A percentile compares a stretch with the other conserved stretches of the same genome.
phyloP scores from a whole-genome alignment of 345 rosid species.

The Jatropha curcas region DNA sequence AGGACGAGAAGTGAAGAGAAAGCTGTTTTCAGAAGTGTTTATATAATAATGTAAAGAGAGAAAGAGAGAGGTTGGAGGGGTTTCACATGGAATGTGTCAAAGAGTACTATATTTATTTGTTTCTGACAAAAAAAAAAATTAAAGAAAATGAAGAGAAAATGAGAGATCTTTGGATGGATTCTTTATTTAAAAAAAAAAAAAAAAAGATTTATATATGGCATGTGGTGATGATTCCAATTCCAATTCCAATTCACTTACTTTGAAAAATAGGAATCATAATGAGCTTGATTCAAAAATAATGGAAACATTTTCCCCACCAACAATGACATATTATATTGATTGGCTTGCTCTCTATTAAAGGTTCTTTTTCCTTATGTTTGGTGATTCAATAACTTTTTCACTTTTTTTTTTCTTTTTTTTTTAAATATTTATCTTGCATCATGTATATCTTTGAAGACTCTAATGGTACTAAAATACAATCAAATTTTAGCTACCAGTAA shows the following conservation, averaged over 20 bases:
- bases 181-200: too few relatives aligned
- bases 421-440: too few relatives aligned
- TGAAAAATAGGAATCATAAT: conserved; percentile 30
- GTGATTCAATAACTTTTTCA: neutral
- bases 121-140: neutral
- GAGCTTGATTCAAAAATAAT: conserved; percentile 30
- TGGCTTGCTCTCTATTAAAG: too few relatives aligned
- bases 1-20: conserved; percentile 25
- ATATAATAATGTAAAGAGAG: conserved; percentile 20
- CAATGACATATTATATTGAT: neutral
- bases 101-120: neutral
- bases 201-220: too few relatives aligned
- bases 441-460: too few relatives aligned
- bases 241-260: conserved; percentile 24
- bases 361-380: neutral
- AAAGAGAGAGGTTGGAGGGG: neutral
- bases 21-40: conserved; percentile 23
- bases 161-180: conserved; percentile 19
- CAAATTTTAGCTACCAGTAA: too few relatives aligned
- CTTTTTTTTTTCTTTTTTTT: neutral
- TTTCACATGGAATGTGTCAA: conserved; percentile 31
- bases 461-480: too few relatives aligned
- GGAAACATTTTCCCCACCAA: conserved; percentile 2
- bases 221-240: conserved; percentile 36
- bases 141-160: neutral